Conservation (phyloP, 2,329 filamentous ascomycete species). For the Fusarium robinianum region DNA sequence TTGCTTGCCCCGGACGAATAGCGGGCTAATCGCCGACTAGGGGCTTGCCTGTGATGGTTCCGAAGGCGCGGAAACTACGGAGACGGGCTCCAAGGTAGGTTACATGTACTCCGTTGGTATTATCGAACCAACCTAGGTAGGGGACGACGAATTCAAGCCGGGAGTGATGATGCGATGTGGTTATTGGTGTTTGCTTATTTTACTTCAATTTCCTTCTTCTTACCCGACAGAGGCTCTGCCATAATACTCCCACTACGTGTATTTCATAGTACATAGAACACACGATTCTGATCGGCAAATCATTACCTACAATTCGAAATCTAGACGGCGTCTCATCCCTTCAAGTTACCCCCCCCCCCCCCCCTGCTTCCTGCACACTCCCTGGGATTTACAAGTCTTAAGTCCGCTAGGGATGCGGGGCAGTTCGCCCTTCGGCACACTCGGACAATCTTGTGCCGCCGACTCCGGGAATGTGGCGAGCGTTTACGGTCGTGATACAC, state of each 20-base stretch:
- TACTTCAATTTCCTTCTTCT: neutral
- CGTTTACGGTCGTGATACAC: conserved; percentile 7
- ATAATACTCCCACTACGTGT: too few relatives aligned
- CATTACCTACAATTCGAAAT: too few relatives aligned
- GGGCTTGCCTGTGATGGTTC: conserved; percentile 21
- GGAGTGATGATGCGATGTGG: too few relatives aligned
- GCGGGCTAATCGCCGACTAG: conserved; percentile 31
- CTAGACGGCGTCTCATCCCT: too few relatives aligned
- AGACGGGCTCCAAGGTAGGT: neutral
- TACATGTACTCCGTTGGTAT: too few relatives aligned
- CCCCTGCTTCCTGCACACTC: neutral
- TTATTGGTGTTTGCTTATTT: conserved; percentile 1
- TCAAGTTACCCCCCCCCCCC: neutral
- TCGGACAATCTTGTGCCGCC: conserved; percentile 28
- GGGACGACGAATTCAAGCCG: too few relatives aligned
- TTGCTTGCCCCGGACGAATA: conserved; percentile 22
- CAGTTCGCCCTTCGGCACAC: conserved; percentile 16
- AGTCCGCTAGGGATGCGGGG: conserved; percentile 30
- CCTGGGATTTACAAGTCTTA: conserved; percentile 33
- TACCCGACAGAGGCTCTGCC: too few relatives aligned
- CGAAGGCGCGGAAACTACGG: conserved; percentile 18
- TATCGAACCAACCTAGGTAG: too few relatives aligned
- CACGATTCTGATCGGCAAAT: too few relatives aligned
- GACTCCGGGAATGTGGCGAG: conserved; percentile 24
- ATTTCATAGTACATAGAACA: too few relatives aligned